Conservation (phyloP, 768 basidiomycete species). For the Tephrocybe rancida region DNA sequence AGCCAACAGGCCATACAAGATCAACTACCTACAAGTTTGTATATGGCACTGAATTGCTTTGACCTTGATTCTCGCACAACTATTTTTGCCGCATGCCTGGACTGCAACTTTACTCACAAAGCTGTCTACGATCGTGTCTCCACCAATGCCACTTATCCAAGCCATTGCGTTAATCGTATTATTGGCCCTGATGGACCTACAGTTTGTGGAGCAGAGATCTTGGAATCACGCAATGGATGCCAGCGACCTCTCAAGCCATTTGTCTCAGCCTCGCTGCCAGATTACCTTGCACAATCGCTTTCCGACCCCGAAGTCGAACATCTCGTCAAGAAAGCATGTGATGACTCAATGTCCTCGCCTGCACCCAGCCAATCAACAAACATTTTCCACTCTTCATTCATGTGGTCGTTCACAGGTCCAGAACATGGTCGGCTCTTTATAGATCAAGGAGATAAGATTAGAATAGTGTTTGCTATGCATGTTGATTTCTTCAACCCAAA, state of each 20-base stretch:
- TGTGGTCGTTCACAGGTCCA: constrained; percentile 1
- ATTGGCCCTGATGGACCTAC: background rate
- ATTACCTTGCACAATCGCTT: background rate
- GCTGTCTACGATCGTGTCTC: constrained; percentile 8
- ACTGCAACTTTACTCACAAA: constrained; percentile 16
- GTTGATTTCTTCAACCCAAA: constrained; percentile 38
- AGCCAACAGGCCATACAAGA: constrained; percentile 5
- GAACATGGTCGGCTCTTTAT: background rate
- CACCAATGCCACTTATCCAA: constrained; percentile 5
- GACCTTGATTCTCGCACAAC: constrained; percentile 15
- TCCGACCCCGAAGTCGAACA: constrained; percentile 5
- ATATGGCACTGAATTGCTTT: constrained; percentile 10
- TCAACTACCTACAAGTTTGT: constrained; percentile 17
- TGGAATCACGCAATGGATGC: background rate
- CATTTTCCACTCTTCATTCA: constrained; percentile 3
- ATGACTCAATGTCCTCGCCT: constrained; percentile 8
- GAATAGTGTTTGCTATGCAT: constrained; percentile 27
- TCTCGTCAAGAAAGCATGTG: constrained; percentile 4
- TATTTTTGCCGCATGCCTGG: constrained; percentile 17
- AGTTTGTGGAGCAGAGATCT: background rate
- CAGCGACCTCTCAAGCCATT: background rate
- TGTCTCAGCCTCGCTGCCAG: too few species aligned
- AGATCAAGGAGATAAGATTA: constrained; percentile 1
- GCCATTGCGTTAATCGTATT: constrained; percentile 1
- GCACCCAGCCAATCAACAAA: background rate